phyloP scores from a whole-genome alignment of 352 stramenopile species.

The Phytopythium litorale region DNA sequence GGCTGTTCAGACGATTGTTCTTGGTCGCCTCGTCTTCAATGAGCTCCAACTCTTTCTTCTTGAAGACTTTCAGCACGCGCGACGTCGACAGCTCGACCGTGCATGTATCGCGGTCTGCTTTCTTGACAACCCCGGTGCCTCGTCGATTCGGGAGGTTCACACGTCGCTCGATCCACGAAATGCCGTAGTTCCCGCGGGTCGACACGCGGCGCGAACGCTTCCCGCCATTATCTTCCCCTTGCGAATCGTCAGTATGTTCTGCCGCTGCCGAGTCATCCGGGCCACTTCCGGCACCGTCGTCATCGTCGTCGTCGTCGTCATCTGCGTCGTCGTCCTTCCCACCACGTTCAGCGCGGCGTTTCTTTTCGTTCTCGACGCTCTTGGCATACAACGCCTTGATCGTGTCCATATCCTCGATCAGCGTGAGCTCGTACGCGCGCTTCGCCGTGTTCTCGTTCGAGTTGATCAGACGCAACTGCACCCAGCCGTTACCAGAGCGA shows the following conservation, averaged over 20 bases:
- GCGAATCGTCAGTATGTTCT: conserved; percentile 73
- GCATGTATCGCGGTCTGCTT: conserved; percentile 80
- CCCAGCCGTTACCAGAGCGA: conserved; percentile 86
- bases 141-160: conserved; percentile 78
- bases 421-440: conserved; percentile 81
- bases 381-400: conserved; percentile 77
- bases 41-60: conserved; percentile 85
- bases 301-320: conserved; percentile 60
- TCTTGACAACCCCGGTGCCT: conserved; percentile 75
- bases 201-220: conserved; percentile 68
- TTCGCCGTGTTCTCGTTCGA: conserved; percentile 86
- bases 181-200: conserved; percentile 77
- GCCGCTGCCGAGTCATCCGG: conserved; percentile 43
- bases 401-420: conserved; percentile 78
- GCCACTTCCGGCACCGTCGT: conserved; percentile 38
- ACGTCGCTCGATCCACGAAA: conserved; percentile 86
- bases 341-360: conserved; percentile 33
- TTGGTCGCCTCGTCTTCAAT: conserved; percentile 55
- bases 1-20: conserved; percentile 43
- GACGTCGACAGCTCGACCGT: conserved; percentile 74
- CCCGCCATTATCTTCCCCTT: conserved; percentile 65
- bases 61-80: conserved; percentile 79
- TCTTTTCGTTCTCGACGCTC: conserved; percentile 54
- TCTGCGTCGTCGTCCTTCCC: conserved; percentile 35
- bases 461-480: conserved; percentile 79